Conservation (phyloP, 495 filamentous ascomycete genomes). For the Trypethelium eluteriae region DNA sequence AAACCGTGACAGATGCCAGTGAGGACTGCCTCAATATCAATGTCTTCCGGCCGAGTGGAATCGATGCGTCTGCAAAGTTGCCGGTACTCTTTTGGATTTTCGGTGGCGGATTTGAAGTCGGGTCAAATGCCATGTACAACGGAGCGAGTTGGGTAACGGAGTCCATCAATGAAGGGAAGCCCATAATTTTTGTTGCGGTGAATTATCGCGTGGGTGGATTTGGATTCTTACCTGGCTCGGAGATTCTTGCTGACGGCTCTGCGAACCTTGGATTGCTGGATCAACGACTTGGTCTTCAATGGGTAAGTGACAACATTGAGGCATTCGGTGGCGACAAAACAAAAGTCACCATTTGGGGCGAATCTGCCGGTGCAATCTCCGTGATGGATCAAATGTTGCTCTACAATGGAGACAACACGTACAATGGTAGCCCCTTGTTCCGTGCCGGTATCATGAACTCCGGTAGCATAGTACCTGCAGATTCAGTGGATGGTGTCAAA, state of each 20-base stretch:
- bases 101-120: conserved; percentile 59
- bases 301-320: conserved; percentile 35
- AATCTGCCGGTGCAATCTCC: conserved; percentile 64
- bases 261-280: conserved; percentile 42
- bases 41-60: conserved; percentile 52
- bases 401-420: conserved; percentile 59
- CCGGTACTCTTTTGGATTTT: conserved; percentile 65
- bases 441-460: conserved; percentile 66
- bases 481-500: conserved; percentile 18
- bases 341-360: conserved; percentile 63
- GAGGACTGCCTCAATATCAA: conserved; percentile 63
- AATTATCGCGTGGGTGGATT: conserved; percentile 57
- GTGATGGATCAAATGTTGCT: conserved; percentile 65
- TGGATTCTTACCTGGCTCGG: conserved; percentile 52
- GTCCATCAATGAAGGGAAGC: conserved; percentile 50
- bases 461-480: conserved; percentile 54
- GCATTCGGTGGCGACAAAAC: conserved; percentile 34
- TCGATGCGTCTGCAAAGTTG: conserved; percentile 46
- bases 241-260: conserved; percentile 57
- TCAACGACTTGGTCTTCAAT: conserved; percentile 33
- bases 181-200: conserved; percentile 39
- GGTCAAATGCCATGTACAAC: conserved; percentile 54
- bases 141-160: conserved; percentile 45
- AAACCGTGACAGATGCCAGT: conserved; percentile 31
- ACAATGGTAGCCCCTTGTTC: conserved; percentile 64